Evolutionary conservation across 1,139 yeast species (phyloP).

Genomic region (Saccharomyces hybrid): DNA sequence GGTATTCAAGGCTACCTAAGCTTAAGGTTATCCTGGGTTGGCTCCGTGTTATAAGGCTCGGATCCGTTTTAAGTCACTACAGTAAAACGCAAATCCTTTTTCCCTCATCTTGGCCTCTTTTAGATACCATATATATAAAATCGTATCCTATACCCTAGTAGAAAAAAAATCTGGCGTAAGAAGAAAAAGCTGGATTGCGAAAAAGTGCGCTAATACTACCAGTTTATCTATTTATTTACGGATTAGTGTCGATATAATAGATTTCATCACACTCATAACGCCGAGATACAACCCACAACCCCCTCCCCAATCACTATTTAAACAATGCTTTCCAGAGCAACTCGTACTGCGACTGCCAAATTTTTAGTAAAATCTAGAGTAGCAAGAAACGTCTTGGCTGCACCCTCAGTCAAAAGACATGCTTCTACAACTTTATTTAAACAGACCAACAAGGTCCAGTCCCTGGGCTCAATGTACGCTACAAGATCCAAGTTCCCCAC

Average conservation of each 20-base stretch:
- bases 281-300: not conserved
- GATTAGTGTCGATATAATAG: not conserved
- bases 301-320: not conserved
- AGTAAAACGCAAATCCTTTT: not conserved
- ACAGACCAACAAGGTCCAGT: not conserved
- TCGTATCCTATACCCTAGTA: not conserved
- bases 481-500: not conserved
- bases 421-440: conserved; percentile 4
- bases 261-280: not conserved
- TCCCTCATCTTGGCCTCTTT: not conserved
- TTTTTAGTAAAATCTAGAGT: conserved; percentile 2
- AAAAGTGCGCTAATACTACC: not conserved
- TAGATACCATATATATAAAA: not conserved
- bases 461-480: not conserved
- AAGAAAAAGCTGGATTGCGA: not conserved
- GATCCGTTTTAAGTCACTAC: not conserved
- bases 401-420: not conserved
- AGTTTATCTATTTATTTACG: not conserved
- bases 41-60: not conserved
- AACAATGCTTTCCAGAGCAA: conserved; percentile 2
- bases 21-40: not conserved
- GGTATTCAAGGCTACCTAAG: not conserved
- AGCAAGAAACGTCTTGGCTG: not conserved
- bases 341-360: not conserved
- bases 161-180: not conserved